Evolutionary conservation across 805 yeast species (phyloP).

Genomic region (Candida orba): DNA sequence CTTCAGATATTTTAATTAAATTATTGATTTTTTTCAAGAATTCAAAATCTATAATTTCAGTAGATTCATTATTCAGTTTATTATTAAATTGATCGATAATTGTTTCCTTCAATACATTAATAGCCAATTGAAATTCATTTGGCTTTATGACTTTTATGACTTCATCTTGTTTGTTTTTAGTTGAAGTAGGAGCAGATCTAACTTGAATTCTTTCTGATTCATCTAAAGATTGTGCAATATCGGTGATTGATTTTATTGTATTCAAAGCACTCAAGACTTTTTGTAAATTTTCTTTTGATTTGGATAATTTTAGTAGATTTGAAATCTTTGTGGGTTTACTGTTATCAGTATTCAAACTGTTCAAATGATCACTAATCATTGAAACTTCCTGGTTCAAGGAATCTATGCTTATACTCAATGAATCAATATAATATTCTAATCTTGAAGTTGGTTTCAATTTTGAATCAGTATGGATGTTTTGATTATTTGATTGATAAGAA

Average conservation of each 20-base stretch:
- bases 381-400: slow-evolving; percentile 44
- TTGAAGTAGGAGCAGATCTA: slow-evolving; percentile 18
- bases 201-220: slow-evolving; percentile 4
- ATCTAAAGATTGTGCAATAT: slow-evolving; percentile 19
- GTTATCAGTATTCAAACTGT: not conserved
- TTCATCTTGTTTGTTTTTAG: slow-evolving; percentile 3
- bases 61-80: slow-evolving; percentile 19
- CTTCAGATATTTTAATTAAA: slow-evolving; percentile 40
- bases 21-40: slow-evolving; percentile 38
- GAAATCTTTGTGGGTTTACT: slow-evolving; percentile 18
- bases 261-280: slow-evolving; percentile 42
- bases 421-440: slow-evolving; percentile 58
- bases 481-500: slow-evolving; percentile 21
- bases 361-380: slow-evolving; percentile 5
- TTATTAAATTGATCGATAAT: slow-evolving; percentile 35
- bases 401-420: slow-evolving; percentile 49
- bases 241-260: slow-evolving; percentile 33
- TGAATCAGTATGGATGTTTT: slow-evolving; percentile 15
- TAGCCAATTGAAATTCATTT: slow-evolving; percentile 29
- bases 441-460: slow-evolving; percentile 41
- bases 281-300: slow-evolving; percentile 37
- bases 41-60: slow-evolving; percentile 26
- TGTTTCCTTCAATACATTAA: slow-evolving; percentile 38
- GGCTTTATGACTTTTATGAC: slow-evolving; percentile 24
- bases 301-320: slow-evolving; percentile 37